Evolutionary conservation across 805 yeast species (phyloP).

Genomic region (Zygosaccharomyces lentus): DNA sequence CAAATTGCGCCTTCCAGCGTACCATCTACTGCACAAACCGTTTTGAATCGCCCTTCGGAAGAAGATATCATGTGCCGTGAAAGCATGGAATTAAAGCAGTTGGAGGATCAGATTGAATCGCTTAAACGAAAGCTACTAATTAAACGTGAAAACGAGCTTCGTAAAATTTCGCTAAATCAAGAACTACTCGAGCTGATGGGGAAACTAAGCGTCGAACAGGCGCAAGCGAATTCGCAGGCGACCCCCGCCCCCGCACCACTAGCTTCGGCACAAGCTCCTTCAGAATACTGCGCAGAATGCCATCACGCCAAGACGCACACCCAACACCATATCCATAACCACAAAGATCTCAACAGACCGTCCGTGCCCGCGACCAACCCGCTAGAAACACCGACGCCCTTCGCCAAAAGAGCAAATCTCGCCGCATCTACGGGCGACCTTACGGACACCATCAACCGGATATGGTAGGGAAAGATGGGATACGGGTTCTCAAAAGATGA

Average conservation of each 20-base stretch:
- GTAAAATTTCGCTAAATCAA: conserved; percentile 34
- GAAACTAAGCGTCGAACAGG: conserved; percentile 19
- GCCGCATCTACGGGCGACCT: conserved; percentile 6
- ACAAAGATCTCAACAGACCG: conserved; percentile 6
- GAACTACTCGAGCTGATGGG: conserved; percentile 29
- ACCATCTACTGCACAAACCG: not conserved
- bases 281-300: conserved; percentile 13
- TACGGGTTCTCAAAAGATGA: not conserved
- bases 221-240: not conserved
- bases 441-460: conserved; percentile 14
- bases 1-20: conserved; percentile 4
- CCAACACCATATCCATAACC: conserved; percentile 1
- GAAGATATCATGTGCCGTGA: conserved; percentile 36
- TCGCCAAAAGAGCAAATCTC: conserved; percentile 10
- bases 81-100: conserved; percentile 33
- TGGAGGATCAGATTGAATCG: conserved; percentile 34
- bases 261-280: not conserved
- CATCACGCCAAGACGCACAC: conserved; percentile 7
- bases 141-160: conserved; percentile 36
- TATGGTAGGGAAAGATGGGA: conserved; percentile 5
- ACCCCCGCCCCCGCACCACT: not conserved
- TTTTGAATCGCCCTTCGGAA: conserved; percentile 23
- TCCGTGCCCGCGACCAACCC: conserved; percentile 17
- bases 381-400: conserved; percentile 24
- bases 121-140: conserved; percentile 32